A percentile compares a stretch with the other conserved stretches of the same genome.
Conservation (phyloP, 768 basidiomycete species). For the Rhodosporidiobolus sp. region DNA sequence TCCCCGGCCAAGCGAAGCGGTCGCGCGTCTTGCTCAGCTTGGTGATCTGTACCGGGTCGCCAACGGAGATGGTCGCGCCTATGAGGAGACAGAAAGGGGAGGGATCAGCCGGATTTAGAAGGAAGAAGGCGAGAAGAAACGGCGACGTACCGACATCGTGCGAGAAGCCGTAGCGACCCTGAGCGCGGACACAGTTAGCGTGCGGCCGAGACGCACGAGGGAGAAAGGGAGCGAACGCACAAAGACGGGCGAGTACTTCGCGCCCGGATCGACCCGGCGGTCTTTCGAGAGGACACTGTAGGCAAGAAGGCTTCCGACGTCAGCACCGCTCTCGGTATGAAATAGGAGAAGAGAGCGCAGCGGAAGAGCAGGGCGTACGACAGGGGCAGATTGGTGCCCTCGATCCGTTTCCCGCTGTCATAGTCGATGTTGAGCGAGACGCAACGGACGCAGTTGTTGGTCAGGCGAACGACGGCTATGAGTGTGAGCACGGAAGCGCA, state of each 20-base stretch:
- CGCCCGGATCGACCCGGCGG: slow-evolving; percentile 4
- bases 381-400: not conserved
- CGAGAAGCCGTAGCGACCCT: slow-evolving; percentile 24
- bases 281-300: slow-evolving; percentile 6
- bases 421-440: slow-evolving; percentile 24
- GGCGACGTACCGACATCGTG: not conserved
- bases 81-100: not conserved
- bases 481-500: no score
- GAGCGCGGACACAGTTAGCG: not conserved
- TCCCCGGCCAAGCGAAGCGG: not conserved
- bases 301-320: no score
- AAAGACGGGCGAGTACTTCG: slow-evolving; percentile 5
- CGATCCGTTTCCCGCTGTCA: slow-evolving; percentile 2
- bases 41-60: slow-evolving; percentile 1
- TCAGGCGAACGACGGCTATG: not conserved
- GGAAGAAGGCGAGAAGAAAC: not conserved
- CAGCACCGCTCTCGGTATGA: not conserved
- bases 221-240: not conserved
- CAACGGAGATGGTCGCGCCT: not conserved
- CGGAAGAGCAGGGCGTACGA: not conserved
- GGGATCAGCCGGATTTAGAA: no score
- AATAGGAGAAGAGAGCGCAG: no score
- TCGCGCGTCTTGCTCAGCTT: not conserved
- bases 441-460: slow-evolving; percentile 14
- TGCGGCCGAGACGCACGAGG: accelerated